A percentile compares a stretch with the other conserved stretches of the same genome.
These are phyloP conservation scores for Ogataea pignaliae DNA, from an alignment of 805 yeast species.

Conservation along the genomic window DNA sequence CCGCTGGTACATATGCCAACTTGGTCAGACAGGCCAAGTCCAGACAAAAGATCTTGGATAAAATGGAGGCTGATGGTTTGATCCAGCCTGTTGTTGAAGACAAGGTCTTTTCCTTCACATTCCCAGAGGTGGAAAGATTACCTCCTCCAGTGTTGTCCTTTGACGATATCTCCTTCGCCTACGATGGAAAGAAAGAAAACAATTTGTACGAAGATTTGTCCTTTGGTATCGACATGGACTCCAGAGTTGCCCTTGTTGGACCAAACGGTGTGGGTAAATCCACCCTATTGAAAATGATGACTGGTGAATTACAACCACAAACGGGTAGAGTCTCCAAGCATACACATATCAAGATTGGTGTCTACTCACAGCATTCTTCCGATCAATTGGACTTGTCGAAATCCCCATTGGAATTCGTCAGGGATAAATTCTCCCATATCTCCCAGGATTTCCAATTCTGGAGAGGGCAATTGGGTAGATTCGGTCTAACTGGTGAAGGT, in stretches of 20 bases:
- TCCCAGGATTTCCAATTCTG: slow-evolving; percentile 98
- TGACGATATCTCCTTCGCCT: slow-evolving; percentile 90
- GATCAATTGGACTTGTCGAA: slow-evolving; percentile 96
- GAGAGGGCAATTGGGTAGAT: slow-evolving; percentile 97
- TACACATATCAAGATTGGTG: slow-evolving; percentile 96
- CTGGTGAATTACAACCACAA: slow-evolving; percentile 88
- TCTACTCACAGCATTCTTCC: slow-evolving; percentile 97
- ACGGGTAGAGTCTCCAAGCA: slow-evolving; percentile 95
- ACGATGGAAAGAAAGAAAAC: slow-evolving; percentile 78
- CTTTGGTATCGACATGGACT: slow-evolving; percentile 99
- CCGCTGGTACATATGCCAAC: slow-evolving; percentile 99
- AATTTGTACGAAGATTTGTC: slow-evolving; percentile 86
- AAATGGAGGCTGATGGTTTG: slow-evolving; percentile 99
- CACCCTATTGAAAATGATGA: slow-evolving; percentile 91
- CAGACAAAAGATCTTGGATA: slow-evolving; percentile 97
- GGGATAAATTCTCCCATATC: slow-evolving; percentile 83
- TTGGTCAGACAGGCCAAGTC: slow-evolving; percentile 98
- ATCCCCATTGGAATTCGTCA: slow-evolving; percentile 93
- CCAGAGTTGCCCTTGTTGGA: slow-evolving; percentile 95
- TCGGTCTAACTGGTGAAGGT: slow-evolving; percentile 97
- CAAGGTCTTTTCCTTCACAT: slow-evolving; percentile 88
- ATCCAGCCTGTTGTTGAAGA: slow-evolving; percentile 91
- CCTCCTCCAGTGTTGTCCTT: slow-evolving; percentile 99
- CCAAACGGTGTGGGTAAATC: slow-evolving; percentile 99
- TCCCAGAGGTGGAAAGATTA: slow-evolving; percentile 92